These are phyloP conservation scores for Pleurostoma richardsiae DNA, from an alignment of 2,329 filamentous ascomycete species.

Conservation along the genomic window DNA sequence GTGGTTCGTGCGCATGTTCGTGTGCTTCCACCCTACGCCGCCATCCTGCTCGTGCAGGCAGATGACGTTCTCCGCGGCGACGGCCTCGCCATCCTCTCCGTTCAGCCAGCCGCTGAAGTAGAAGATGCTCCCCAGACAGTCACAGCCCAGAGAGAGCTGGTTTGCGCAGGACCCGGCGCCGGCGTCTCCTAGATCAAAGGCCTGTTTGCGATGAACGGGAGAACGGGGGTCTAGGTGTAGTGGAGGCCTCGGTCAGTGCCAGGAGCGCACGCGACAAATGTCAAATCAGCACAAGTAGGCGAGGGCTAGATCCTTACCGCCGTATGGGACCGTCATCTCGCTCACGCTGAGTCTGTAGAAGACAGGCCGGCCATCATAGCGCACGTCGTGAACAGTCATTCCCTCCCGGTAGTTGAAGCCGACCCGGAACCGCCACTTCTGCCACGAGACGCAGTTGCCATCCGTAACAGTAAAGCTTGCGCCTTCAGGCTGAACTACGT, in stretches of 20 bases:
- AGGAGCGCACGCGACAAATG: too few relatives aligned
- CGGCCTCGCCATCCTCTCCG: slow-evolving; percentile 6
- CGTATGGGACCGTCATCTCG: slow-evolving; percentile 56
- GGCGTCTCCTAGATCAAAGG: slow-evolving; percentile 63
- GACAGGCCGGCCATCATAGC: slow-evolving; percentile 51
- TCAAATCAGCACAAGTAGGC: too few relatives aligned
- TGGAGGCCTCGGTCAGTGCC: not conserved
- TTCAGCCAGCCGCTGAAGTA: slow-evolving; percentile 14
- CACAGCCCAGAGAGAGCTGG: slow-evolving; percentile 56
- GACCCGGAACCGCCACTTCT: slow-evolving; percentile 56
- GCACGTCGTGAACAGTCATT: slow-evolving; percentile 52
- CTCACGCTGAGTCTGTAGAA: slow-evolving; percentile 52
- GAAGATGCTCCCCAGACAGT: slow-evolving; percentile 57
- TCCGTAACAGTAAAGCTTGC: slow-evolving; percentile 47
- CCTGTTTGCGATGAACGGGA: slow-evolving; percentile 61
- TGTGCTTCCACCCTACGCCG: slow-evolving; percentile 68
- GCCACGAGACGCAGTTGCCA: slow-evolving; percentile 34
- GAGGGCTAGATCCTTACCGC: slow-evolving; percentile 22
- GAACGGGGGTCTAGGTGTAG: slow-evolving; percentile 43
- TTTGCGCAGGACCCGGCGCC: slow-evolving; percentile 62
- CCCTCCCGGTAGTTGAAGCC: slow-evolving; percentile 56
- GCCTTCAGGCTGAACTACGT: slow-evolving; percentile 56
- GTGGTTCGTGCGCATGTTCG: slow-evolving; percentile 60
- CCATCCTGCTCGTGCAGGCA: slow-evolving; percentile 69
- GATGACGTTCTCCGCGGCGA: slow-evolving; percentile 39